phyloP scores from a whole-genome alignment of 2,329 filamentous ascomycete genomes.

The Leptographium lundbergii region DNA sequence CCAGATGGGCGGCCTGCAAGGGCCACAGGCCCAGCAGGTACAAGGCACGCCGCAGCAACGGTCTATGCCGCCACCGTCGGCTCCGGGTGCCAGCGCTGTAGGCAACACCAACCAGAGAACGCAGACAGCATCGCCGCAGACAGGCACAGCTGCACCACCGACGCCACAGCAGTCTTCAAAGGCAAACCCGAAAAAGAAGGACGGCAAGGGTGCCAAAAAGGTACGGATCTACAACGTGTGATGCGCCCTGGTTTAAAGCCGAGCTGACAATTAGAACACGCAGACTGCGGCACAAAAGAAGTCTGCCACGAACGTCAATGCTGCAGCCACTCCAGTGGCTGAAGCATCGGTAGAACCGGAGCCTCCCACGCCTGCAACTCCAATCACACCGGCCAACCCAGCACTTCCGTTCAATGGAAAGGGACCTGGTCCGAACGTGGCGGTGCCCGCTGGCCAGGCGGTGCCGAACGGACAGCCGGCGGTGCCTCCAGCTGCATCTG shows the following conservation, averaged over 20 bases:
- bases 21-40: constrained; percentile 30
- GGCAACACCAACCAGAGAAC: constrained; percentile 38
- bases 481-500: constrained; percentile 28
- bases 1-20: constrained; percentile 23
- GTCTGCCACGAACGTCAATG: constrained; percentile 40
- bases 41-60: constrained; percentile 64
- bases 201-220: constrained; percentile 52
- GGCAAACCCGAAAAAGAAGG: constrained; percentile 67
- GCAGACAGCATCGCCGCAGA: constrained; percentile 48
- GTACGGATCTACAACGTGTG: constrained; percentile 27
- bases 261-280: constrained; percentile 11
- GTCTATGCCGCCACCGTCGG: constrained; percentile 54
- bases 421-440: constrained; percentile 24
- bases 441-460: constrained; percentile 16
- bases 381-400: constrained; percentile 46
- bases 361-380: constrained; percentile 47
- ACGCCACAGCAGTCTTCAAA: constrained; percentile 66
- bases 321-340: constrained; percentile 42
- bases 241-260: background rate
- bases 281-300: constrained; percentile 50
- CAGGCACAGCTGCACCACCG: constrained; percentile 55
- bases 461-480: constrained; percentile 31
- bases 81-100: constrained; percentile 29
- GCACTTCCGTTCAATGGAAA: constrained; percentile 32
- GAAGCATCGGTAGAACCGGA: constrained; percentile 45